Percentiles rank a stretch among this genome's conserved stretches.
Evolutionary conservation across 2,329 filamentous ascomycete genomes (phyloP).

Genomic region (Microdochium nivale): DNA sequence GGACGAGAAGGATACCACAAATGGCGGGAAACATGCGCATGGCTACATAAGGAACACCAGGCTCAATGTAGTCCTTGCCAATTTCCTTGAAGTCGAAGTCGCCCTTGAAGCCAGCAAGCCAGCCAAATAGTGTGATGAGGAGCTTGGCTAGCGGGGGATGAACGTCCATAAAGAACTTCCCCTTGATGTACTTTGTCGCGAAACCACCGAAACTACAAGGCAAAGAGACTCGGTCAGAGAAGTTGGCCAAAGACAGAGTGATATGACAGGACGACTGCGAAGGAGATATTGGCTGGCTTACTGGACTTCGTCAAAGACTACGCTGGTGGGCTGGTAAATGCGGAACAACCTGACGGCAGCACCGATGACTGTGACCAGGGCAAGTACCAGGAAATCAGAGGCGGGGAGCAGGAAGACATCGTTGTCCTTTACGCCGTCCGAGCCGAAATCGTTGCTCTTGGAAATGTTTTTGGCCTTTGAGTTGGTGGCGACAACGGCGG

Average conservation of each 20-base stretch:
- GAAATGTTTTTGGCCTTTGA: conserved; percentile 19
- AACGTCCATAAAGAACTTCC: conserved; percentile 99
- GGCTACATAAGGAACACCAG: conserved; percentile 89
- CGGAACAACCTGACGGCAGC: conserved; percentile 80
- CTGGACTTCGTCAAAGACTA: conserved; percentile 99
- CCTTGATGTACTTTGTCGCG: conserved; percentile 98
- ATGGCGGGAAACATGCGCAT: conserved; percentile 93
- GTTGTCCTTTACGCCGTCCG: conserved; percentile 76
- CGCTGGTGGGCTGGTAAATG: conserved; percentile 92
- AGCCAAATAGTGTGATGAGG: conserved; percentile 89
- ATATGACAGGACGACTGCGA: no score
- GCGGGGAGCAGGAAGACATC: conserved; percentile 82
- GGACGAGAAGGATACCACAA: conserved; percentile 79
- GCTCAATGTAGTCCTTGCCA: conserved; percentile 95
- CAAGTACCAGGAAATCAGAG: conserved; percentile 74
- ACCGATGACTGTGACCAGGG: conserved; percentile 65
- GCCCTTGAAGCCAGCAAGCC: conserved; percentile 89
- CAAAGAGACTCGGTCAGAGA: background rate
- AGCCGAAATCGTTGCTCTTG: conserved; percentile 52
- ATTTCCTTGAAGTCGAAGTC: conserved; percentile 99
- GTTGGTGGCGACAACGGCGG: conserved; percentile 15
- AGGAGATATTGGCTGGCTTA: no score
- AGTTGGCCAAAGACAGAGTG: conserved; percentile 7
- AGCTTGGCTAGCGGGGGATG: conserved; percentile 95
- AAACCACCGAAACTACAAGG: conserved; percentile 82